A percentile compares a stretch with the other conserved stretches of the same genome.
These are phyloP conservation scores for Fusarium sublunatum DNA, from an alignment of 2,329 filamentous ascomycete genomes.

Conservation along the genomic window DNA sequence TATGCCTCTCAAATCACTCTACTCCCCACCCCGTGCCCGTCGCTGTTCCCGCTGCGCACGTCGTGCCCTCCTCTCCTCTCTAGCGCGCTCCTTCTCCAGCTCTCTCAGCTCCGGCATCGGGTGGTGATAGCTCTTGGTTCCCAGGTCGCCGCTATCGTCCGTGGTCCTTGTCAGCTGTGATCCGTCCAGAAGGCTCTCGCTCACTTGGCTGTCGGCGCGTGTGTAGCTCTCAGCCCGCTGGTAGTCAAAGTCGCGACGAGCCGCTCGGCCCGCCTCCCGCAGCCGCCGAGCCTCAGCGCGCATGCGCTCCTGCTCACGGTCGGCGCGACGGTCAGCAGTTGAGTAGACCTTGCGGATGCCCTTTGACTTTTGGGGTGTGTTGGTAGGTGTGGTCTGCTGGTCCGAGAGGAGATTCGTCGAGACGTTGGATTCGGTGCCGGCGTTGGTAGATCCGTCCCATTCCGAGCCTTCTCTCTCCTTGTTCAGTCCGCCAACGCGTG, in stretches of 20 bases:
- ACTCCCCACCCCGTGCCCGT: constrained; percentile 50
- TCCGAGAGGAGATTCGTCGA: constrained; percentile 70
- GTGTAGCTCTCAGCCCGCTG: constrained; percentile 52
- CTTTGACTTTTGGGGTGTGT: constrained; percentile 56
- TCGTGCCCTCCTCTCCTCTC: constrained; percentile 52
- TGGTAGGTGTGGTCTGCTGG: constrained; percentile 67
- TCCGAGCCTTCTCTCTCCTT: constrained; percentile 79
- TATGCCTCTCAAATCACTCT: constrained; percentile 8
- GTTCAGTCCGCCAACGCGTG: constrained; percentile 90
- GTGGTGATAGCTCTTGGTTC: constrained; percentile 69
- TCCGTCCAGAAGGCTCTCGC: constrained; percentile 50
- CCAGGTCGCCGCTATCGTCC: constrained; percentile 59
- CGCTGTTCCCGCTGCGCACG: constrained; percentile 49
- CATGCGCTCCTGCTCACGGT: constrained; percentile 65
- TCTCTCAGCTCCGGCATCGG: constrained; percentile 63
- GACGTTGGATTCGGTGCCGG: constrained; percentile 71
- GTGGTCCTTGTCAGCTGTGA: constrained; percentile 52
- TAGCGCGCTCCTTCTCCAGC: constrained; percentile 48
- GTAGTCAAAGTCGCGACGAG: constrained; percentile 65
- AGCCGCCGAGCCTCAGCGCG: constrained; percentile 66
- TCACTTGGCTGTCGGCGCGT: constrained; percentile 42
- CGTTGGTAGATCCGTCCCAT: constrained; percentile 80
- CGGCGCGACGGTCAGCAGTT: constrained; percentile 64
- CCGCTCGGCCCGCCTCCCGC: constrained; percentile 63
- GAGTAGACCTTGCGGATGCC: constrained; percentile 73